Evolutionary conservation across 106 monocot species (phyloP).

Genomic region (Chionographis japonica): DNA sequence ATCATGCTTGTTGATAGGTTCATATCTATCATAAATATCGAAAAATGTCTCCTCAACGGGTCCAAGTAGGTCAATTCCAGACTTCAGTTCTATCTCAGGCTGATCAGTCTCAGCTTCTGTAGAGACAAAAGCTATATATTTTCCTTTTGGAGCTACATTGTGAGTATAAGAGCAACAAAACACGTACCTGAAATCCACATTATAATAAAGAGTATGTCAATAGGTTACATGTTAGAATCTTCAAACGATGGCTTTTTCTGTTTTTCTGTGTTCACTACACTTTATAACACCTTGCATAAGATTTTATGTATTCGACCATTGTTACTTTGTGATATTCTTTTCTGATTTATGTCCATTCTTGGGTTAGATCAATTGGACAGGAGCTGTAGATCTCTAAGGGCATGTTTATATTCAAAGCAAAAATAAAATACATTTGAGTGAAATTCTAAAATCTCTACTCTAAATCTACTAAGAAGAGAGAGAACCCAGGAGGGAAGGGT

Average conservation of each 20-base stretch:
- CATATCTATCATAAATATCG: slow-evolving; percentile 76
- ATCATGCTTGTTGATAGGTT: slow-evolving; percentile 47
- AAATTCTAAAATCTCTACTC: too few relatives aligned
- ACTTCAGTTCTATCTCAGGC: slow-evolving; percentile 46
- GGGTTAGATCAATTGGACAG: too few relatives aligned
- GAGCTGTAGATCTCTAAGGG: too few relatives aligned
- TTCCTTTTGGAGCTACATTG: slow-evolving; percentile 55
- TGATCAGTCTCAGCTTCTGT: slow-evolving; percentile 55
- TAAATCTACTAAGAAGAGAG: too few relatives aligned
- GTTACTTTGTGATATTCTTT: too few relatives aligned
- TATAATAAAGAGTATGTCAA: neutral
- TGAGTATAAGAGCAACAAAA: slow-evolving; percentile 67
- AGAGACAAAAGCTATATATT: slow-evolving; percentile 61
- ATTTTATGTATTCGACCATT: too few relatives aligned
- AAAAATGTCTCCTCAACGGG: slow-evolving; percentile 52
- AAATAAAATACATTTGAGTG: too few relatives aligned
- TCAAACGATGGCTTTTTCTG: neutral
- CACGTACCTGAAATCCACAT: slow-evolving; percentile 51
- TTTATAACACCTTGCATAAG: neutral
- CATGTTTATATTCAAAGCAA: too few relatives aligned
- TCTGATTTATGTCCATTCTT: too few relatives aligned
- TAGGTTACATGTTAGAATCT: neutral
- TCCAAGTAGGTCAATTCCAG: slow-evolving; percentile 55
- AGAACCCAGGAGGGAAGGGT: too few relatives aligned
- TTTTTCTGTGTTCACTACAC: neutral